A percentile compares a stretch with the other conserved stretches of the same genome.
These are phyloP conservation scores for Digitaria exilis DNA, from an alignment of 202 grass and related monocot species.

Conservation along the genomic window DNA sequence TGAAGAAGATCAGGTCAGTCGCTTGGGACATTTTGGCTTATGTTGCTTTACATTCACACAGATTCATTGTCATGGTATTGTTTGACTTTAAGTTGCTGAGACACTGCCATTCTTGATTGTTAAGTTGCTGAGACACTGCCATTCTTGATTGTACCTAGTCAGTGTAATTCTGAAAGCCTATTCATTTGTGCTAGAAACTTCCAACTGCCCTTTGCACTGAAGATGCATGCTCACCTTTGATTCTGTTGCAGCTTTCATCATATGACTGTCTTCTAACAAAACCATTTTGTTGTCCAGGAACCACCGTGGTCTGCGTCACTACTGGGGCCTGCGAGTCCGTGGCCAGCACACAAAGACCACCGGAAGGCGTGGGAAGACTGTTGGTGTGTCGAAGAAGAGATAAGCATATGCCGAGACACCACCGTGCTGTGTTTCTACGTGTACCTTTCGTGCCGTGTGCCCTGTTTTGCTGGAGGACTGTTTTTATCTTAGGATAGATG, in stretches of 20 bases:
- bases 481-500: conserved; percentile 32
- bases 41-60: not conserved
- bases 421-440: not conserved
- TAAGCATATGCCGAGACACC: conserved; percentile 14
- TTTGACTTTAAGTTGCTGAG: no score
- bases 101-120: not conserved
- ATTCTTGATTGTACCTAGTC: not conserved
- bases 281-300: conserved; percentile 44
- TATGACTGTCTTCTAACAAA: not conserved
- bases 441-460: not conserved
- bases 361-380: conserved; percentile 88
- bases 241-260: not conserved
- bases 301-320: conserved; percentile 88
- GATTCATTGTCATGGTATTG: not conserved
- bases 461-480: not conserved
- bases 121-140: no score
- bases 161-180: not conserved
- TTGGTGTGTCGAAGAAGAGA: conserved; percentile 96
- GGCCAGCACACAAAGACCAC: conserved; percentile 98
- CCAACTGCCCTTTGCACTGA: not conserved
- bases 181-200: not conserved
- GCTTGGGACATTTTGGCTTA: not conserved
- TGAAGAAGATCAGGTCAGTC: conserved; percentile 78
- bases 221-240: not conserved
- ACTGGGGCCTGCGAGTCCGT: conserved; percentile 86